Percentiles rank a stretch among this genome's conserved stretches.
Conservation (phyloP, 192 early-diverging fungal species). For the Umbelopsis sp. region DNA sequence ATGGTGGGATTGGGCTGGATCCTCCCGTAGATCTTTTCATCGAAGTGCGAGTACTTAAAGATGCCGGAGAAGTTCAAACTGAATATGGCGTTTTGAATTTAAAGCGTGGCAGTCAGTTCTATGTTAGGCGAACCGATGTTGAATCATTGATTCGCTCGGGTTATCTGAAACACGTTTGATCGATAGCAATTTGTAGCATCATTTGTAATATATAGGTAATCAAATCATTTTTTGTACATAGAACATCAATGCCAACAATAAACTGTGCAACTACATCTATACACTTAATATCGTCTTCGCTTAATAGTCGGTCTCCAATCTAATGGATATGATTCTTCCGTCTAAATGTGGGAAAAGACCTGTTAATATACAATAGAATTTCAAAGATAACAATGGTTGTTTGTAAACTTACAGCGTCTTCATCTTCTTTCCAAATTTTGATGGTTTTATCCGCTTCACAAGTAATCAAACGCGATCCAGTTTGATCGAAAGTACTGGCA, state of each 20-base stretch:
- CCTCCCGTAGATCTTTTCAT: conserved; percentile 93
- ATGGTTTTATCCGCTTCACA: conserved; percentile 99
- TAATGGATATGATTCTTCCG: conserved; percentile 56
- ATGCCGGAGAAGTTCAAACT: conserved; percentile 89
- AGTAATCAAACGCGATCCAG: conserved; percentile 93
- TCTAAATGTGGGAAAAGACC: conserved; percentile 33
- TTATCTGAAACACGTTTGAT: conserved; percentile 73
- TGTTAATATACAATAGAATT: not conserved
- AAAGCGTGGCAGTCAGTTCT: conserved; percentile 82
- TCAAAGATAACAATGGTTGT: not conserved
- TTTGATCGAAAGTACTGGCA: conserved; percentile 92
- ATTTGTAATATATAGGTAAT: conserved; percentile 14
- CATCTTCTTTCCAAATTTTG: conserved; percentile 96
- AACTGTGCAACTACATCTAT: not conserved
- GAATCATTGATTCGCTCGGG: conserved; percentile 88
- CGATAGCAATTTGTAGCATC: not conserved
- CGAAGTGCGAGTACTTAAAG: conserved; percentile 85
- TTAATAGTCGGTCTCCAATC: conserved; percentile 57
- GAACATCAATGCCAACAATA: conserved; percentile 32
- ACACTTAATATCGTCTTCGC: conserved; percentile 46
- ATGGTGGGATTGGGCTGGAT: conserved; percentile 65
- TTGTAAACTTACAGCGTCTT: conserved; percentile 59
- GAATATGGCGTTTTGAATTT: conserved; percentile 83
- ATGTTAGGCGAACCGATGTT: conserved; percentile 84
- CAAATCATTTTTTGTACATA: conserved; percentile 19